phyloP scores from a whole-genome alignment of 805 yeast genomes.

The Wickerhamiella cacticola region DNA sequence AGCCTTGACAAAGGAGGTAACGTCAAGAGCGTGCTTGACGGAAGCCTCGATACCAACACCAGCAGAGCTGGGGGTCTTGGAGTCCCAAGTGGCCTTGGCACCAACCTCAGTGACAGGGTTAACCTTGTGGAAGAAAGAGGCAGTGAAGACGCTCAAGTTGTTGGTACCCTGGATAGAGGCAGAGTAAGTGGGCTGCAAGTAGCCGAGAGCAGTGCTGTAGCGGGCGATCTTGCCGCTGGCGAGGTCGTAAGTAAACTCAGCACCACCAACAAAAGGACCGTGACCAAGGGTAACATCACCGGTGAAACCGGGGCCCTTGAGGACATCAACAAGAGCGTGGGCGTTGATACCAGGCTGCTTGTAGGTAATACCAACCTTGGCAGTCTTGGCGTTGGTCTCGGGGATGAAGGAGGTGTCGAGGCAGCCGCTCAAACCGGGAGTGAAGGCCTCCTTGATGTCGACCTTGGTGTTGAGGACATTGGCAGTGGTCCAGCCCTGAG shows the following conservation, averaged over 20 bases:
- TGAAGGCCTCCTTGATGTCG: conserved; percentile 80
- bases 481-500: conserved; percentile 97
- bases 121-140: conserved; percentile 95
- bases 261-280: conserved; percentile 95
- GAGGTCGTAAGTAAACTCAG: conserved; percentile 93
- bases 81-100: conserved; percentile 94
- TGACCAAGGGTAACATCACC: conserved; percentile 93
- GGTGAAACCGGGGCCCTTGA: conserved; percentile 89
- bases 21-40: conserved; percentile 84
- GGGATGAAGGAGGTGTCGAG: conserved; percentile 81
- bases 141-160: conserved; percentile 54
- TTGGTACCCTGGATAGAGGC: conserved; percentile 73
- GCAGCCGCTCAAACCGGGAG: conserved; percentile 92
- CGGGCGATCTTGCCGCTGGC: conserved; percentile 83
- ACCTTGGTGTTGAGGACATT: conserved; percentile 85
- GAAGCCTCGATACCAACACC: conserved; percentile 91
- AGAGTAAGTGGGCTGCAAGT: conserved; percentile 77
- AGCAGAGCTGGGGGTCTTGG: conserved; percentile 55
- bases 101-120: conserved; percentile 89
- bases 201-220: conserved; percentile 89
- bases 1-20: conserved; percentile 84
- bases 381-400: conserved; percentile 62
- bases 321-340: conserved; percentile 85
- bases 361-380: conserved; percentile 82
- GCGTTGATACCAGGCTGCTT: conserved; percentile 88